Conservation (phyloP, 306 rosid genomes). For the Canavalia gladiata region DNA sequence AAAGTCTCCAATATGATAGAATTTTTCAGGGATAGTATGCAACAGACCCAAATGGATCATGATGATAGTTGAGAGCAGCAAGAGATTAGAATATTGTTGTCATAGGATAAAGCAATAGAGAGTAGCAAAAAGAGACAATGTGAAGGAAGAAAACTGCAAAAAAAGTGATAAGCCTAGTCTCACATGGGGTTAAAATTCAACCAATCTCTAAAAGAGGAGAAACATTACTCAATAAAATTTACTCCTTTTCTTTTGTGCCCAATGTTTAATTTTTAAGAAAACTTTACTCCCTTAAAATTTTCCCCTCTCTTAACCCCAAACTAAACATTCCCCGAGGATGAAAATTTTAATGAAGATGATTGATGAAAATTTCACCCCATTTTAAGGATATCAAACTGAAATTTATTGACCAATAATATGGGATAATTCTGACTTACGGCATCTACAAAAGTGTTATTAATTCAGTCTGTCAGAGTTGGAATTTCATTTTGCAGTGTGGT, state of each 20-base stretch:
- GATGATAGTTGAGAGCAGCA: conserved; percentile 8
- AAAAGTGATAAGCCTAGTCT: background rate
- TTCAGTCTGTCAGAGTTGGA: background rate
- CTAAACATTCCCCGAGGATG: conserved; percentile 5
- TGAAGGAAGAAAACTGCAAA: background rate
- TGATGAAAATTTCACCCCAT: background rate
- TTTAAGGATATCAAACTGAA: background rate
- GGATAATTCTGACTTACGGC: background rate
- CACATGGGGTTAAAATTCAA: background rate
- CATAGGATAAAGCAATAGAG: too few relatives aligned
- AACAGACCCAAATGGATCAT: background rate
- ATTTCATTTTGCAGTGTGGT: conserved; percentile 7
- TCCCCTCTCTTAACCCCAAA: background rate
- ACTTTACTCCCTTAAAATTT: background rate
- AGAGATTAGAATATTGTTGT: background rate
- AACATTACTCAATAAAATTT: background rate
- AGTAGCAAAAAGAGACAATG: background rate
- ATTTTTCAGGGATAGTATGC: background rate
- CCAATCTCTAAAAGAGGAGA: background rate
- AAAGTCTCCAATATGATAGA: background rate
- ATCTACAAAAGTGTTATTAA: background rate
- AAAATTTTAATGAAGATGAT: conserved; percentile 6
- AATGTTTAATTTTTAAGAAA: background rate
- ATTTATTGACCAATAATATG: background rate
- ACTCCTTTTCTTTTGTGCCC: background rate